A percentile compares a stretch with the other conserved stretches of the same genome.
Evolutionary conservation across 2,329 filamentous ascomycete species (phyloP).

Genomic region (Helotiales sp.): DNA sequence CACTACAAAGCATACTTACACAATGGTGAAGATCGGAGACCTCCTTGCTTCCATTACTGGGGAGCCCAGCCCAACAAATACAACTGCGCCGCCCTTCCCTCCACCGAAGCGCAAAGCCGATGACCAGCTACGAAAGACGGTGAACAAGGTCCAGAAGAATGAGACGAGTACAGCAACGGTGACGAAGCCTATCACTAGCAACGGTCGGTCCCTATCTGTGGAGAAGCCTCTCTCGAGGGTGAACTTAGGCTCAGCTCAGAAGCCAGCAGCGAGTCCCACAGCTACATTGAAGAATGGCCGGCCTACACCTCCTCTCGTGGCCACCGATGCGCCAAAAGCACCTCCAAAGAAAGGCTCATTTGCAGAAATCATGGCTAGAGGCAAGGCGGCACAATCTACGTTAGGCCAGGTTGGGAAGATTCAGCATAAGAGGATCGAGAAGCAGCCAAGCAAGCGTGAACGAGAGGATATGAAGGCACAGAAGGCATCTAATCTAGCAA

Average conservation of each 20-base stretch:
- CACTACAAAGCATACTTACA: constrained; percentile 22
- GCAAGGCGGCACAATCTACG: constrained; percentile 62
- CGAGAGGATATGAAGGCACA: constrained; percentile 32
- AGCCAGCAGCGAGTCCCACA: neutral
- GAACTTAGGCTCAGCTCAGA: constrained; percentile 17
- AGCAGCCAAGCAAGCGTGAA: constrained; percentile 56
- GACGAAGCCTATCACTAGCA: constrained; percentile 19
- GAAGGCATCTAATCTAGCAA: constrained; percentile 27
- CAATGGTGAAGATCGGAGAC: constrained; percentile 49
- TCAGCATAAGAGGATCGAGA: constrained; percentile 73
- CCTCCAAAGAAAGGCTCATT: constrained; percentile 72
- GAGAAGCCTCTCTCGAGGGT: constrained; percentile 25
- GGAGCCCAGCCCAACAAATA: constrained; percentile 42
- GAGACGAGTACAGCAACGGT: constrained; percentile 26
- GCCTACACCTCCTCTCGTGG: constrained; percentile 25
- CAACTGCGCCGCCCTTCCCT: constrained; percentile 31
- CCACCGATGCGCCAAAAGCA: constrained; percentile 17
- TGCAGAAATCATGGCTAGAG: constrained; percentile 72
- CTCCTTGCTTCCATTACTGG: constrained; percentile 64
- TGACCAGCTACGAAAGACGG: constrained; percentile 44
- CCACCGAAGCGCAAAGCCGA: constrained; percentile 59
- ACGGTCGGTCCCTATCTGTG: constrained; percentile 18
- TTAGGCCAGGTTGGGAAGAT: constrained; percentile 68
- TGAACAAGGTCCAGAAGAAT: constrained; percentile 45
- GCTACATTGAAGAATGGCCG: constrained; percentile 27